Percentiles rank a stretch among this genome's conserved stretches.
These are phyloP conservation scores for Spongiforma sp. DNA, from an alignment of 1,284 basidiomycete species.

Conservation along the genomic window DNA sequence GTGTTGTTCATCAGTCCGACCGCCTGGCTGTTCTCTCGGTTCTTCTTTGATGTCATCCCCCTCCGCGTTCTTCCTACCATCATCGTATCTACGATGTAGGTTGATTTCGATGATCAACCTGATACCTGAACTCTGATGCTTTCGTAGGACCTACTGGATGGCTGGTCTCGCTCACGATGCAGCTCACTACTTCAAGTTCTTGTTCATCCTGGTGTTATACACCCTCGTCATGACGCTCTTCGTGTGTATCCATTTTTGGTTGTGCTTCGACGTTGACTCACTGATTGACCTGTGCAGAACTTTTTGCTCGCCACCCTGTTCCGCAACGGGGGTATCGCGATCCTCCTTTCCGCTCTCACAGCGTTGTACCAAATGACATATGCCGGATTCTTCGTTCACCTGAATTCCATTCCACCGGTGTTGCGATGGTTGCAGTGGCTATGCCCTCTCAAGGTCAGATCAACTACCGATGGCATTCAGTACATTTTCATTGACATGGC, in stretches of 20 bases:
- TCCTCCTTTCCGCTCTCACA: slow-evolving; percentile 78
- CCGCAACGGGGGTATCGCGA: slow-evolving; percentile 86
- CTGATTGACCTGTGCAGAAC: slow-evolving; percentile 61
- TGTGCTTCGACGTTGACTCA: slow-evolving; percentile 1
- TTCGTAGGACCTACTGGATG: slow-evolving; percentile 85
- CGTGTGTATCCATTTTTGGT: slow-evolving; percentile 56
- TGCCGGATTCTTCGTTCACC: slow-evolving; percentile 87
- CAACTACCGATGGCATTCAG: not conserved
- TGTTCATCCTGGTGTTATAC: slow-evolving; percentile 79
- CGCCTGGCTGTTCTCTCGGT: slow-evolving; percentile 84
- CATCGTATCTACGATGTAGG: slow-evolving; percentile 77
- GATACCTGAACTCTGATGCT: slow-evolving; percentile 22
- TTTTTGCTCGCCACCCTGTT: slow-evolving; percentile 85
- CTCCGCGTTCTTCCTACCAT: slow-evolving; percentile 86
- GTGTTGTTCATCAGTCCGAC: slow-evolving; percentile 62
- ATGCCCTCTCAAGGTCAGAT: slow-evolving; percentile 56
- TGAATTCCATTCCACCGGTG: slow-evolving; percentile 79
- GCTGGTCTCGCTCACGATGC: slow-evolving; percentile 78
- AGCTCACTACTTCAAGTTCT: slow-evolving; percentile 81
- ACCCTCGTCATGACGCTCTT: slow-evolving; percentile 84
- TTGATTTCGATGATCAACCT: slow-evolving; percentile 34
- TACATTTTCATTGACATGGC: slow-evolving; percentile 46
- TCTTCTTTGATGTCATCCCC: slow-evolving; percentile 86
- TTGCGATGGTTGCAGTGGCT: slow-evolving; percentile 89
- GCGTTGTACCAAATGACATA: slow-evolving; percentile 86